Evolutionary conservation across 2,329 filamentous ascomycete species (phyloP).

Genomic region (Tolypocladium cylindrosporum): DNA sequence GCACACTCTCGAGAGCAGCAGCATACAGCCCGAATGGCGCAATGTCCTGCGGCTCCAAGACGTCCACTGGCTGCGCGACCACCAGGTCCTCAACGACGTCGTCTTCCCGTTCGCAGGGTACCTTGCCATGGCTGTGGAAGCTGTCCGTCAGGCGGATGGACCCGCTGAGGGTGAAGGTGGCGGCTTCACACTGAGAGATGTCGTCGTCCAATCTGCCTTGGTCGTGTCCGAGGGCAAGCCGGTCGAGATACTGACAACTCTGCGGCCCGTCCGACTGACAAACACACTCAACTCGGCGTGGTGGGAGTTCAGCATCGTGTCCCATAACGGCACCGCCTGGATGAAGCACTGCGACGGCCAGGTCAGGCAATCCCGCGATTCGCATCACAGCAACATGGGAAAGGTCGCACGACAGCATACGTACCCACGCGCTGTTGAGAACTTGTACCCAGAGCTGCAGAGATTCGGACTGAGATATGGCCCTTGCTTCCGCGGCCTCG

Average conservation of each 20-base stretch:
- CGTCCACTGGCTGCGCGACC: slow-evolving; percentile 27
- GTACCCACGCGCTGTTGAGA: no score
- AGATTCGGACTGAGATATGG: no score
- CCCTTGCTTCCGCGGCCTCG: no score
- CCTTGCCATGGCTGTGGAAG: slow-evolving; percentile 38
- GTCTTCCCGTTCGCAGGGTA: neutral
- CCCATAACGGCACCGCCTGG: neutral
- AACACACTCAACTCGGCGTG: neutral
- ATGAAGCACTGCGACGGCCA: neutral
- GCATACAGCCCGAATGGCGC: slow-evolving; percentile 14
- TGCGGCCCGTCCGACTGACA: no score
- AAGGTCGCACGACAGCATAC: no score
- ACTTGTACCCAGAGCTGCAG: no score
- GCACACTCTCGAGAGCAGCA: slow-evolving; percentile 8
- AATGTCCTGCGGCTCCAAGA: slow-evolving; percentile 13
- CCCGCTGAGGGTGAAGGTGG: no score
- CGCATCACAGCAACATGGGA: no score
- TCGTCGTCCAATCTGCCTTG: no score
- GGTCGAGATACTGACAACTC: no score
- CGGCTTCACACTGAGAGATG: no score
- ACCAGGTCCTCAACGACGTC: slow-evolving; percentile 20
- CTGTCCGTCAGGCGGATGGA: slow-evolving; percentile 5
- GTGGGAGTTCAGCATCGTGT: neutral
- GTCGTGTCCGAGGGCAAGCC: no score
- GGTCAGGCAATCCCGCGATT: neutral